These are phyloP conservation scores for Isabelozyma gotoi DNA, from an alignment of 805 yeast genomes.

Conservation along the genomic window DNA sequence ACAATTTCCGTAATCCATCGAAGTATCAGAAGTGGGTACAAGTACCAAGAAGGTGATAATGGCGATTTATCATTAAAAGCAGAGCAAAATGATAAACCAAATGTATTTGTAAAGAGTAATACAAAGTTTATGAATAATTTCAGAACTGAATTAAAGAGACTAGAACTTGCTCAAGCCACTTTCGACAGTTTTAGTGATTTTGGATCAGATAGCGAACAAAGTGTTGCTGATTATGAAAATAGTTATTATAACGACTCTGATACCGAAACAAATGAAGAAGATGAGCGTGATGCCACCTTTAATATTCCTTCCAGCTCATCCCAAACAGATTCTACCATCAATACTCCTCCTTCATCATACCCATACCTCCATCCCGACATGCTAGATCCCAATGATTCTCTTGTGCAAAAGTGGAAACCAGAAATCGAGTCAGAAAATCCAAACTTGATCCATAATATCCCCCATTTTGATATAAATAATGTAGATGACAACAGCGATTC, in stretches of 20 bases:
- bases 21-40: slow-evolving; percentile 6
- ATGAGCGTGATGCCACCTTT: not conserved
- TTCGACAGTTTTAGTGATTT: no score
- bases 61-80: no score
- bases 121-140: slow-evolving; percentile 3
- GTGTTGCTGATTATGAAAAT: not conserved
- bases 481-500: no score
- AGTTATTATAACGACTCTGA: not conserved
- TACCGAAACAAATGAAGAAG: not conserved
- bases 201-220: not conserved
- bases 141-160: slow-evolving; percentile 2
- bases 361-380: not conserved
- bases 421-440: no score
- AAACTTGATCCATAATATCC: not conserved
- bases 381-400: not conserved
- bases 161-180: not conserved
- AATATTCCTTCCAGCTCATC: not conserved
- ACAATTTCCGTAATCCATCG: slow-evolving; percentile 5
- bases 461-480: no score
- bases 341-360: not conserved
- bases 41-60: not conserved
- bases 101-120: no score
- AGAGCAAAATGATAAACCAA: not conserved
- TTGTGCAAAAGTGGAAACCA: not conserved
- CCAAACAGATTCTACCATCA: not conserved